These are phyloP conservation scores for Aspergillus mulundensis DNA, from an alignment of 495 filamentous ascomycete genomes.

Conservation along the genomic window DNA sequence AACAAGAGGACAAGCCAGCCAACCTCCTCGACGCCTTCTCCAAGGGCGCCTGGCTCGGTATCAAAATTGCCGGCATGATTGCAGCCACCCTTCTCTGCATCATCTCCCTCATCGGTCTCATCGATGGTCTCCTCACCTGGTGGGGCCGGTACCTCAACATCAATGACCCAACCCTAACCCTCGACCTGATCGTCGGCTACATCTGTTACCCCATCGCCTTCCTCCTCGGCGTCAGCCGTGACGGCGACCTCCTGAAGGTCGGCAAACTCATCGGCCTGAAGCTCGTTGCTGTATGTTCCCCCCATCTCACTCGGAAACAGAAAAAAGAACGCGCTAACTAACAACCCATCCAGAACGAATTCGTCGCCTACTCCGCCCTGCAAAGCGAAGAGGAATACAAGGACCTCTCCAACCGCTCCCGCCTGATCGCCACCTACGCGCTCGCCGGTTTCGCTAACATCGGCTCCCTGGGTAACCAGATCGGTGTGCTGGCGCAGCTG, in stretches of 20 bases:
- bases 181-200: constrained; percentile 77
- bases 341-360: constrained; percentile 52
- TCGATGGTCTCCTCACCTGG: constrained; percentile 79
- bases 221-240: constrained; percentile 76
- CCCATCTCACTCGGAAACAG: background rate
- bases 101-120: constrained; percentile 71
- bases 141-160: constrained; percentile 84
- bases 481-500: constrained; percentile 78
- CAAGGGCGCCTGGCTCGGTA: constrained; percentile 80
- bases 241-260: constrained; percentile 67
- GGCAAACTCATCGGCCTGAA: constrained; percentile 78
- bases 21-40: constrained; percentile 85
- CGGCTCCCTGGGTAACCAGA: constrained; percentile 77
- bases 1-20: constrained; percentile 59
- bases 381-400: constrained; percentile 43
- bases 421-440: constrained; percentile 67
- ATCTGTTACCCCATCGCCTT: constrained; percentile 81
- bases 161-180: constrained; percentile 59
- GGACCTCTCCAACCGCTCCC: constrained; percentile 61
- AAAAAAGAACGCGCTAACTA: constrained; percentile 2
- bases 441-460: constrained; percentile 80
- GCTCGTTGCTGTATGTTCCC: constrained; percentile 57
- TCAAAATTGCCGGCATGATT: constrained; percentile 89
- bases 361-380: constrained; percentile 55
- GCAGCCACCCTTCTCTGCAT: constrained; percentile 75